Conservation (phyloP, 1,139 yeast genomes). For the Blastobotrys capitulatus region DNA sequence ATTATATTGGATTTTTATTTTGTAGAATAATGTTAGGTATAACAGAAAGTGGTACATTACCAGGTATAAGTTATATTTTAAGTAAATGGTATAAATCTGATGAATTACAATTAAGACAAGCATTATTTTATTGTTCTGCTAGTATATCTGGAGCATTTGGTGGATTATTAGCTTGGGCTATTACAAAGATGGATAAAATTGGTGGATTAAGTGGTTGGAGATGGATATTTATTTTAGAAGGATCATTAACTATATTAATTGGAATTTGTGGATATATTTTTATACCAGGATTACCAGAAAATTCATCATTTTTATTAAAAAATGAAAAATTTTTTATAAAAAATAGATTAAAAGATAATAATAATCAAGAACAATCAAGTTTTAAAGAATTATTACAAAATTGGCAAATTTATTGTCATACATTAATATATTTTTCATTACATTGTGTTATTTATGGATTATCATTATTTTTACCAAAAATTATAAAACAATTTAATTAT, state of each 20-base stretch:
- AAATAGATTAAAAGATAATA: too few species aligned
- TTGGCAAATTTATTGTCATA: conserved; percentile 28
- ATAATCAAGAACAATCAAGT: too few species aligned
- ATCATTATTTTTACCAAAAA: conserved; percentile 32
- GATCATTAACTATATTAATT: conserved; percentile 46
- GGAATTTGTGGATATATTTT: conserved; percentile 44
- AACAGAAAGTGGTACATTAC: conserved; percentile 58
- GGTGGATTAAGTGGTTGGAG: conserved; percentile 46
- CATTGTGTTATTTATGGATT: conserved; percentile 24
- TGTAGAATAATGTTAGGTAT: conserved; percentile 55
- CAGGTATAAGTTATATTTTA: conserved; percentile 33
- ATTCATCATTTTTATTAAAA: conserved; percentile 43
- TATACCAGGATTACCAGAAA: conserved; percentile 46
- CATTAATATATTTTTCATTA: conserved; percentile 17
- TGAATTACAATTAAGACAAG: conserved; percentile 45
- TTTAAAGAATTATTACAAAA: conserved; percentile 24
- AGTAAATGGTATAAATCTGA: conserved; percentile 32
- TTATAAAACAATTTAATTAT: conserved; percentile 31
- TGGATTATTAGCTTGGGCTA: conserved; percentile 32
- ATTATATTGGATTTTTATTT: conserved; percentile 48
- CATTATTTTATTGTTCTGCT: conserved; percentile 47
- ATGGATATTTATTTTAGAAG: conserved; percentile 56
- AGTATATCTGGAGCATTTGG: conserved; percentile 34
- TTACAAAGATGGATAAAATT: conserved; percentile 35
- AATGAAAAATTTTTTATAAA: conserved; percentile 42